Evolutionary conservation across 306 rosid species (phyloP).

Genomic region (Trifolium repens): DNA sequence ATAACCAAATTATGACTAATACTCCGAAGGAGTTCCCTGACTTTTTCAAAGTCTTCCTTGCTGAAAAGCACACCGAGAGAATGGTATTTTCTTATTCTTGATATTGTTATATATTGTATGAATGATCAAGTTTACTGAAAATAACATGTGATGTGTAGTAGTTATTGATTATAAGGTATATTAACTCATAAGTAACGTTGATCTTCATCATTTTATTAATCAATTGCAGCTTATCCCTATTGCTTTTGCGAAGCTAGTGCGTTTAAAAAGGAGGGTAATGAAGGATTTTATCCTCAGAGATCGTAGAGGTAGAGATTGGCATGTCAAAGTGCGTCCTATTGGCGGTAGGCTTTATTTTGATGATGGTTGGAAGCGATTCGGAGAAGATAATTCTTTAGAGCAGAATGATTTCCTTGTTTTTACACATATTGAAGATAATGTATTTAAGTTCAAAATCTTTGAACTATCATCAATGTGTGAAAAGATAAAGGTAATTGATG

Average conservation of each 20-base stretch:
- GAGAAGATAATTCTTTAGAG: constrained; percentile 23
- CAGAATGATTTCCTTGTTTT: constrained; percentile 10
- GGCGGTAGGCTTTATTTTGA: constrained; percentile 5
- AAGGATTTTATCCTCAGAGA: constrained; percentile 32
- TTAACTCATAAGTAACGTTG: background rate
- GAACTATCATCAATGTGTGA: constrained; percentile 34
- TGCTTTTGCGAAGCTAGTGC: constrained; percentile 9
- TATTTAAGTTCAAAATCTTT: constrained; percentile 32
- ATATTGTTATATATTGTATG: constrained; percentile 20
- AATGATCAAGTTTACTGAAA: background rate
- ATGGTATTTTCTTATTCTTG: constrained; percentile 42
- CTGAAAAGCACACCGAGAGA: background rate
- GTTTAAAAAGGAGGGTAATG: background rate
- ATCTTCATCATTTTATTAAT: background rate
- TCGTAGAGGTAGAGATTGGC: constrained; percentile 28
- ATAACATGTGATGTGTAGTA: background rate
- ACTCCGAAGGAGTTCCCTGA: constrained; percentile 18
- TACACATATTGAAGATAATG: constrained; percentile 2
- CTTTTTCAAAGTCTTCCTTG: constrained; percentile 46
- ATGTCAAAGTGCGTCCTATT: background rate
- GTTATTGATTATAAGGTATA: background rate
- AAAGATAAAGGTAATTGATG: background rate
- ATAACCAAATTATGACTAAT: background rate
- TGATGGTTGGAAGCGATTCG: constrained; percentile 40
- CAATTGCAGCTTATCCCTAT: constrained; percentile 42